phyloP scores from a whole-genome alignment of 116 monocot genomes.

The Phalaenopsis hybrid region DNA sequence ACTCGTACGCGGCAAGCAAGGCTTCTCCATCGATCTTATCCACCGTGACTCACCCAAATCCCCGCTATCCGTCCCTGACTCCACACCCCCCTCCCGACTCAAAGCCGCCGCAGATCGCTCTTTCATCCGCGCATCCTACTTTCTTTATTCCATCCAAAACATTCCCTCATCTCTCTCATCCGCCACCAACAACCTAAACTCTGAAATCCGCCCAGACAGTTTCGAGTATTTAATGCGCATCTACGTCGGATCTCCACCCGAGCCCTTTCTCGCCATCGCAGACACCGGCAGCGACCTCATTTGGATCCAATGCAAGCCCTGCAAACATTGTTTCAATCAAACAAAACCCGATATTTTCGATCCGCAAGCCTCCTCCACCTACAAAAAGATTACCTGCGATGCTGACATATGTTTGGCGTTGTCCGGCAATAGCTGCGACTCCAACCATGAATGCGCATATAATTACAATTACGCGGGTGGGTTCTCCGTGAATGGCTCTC shows the following conservation, averaged over 20 bases:
- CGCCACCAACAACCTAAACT: not conserved
- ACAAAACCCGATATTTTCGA: not conserved
- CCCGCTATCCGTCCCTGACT: constrained; percentile 29
- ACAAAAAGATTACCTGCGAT: not conserved
- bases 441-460: not conserved
- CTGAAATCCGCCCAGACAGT: not conserved
- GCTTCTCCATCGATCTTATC: constrained; percentile 38
- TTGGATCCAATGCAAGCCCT: constrained; percentile 3
- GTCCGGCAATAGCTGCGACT: not conserved
- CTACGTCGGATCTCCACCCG: not conserved
- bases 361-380: not conserved
- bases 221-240: constrained; percentile 5
- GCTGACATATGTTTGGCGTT: not conserved
- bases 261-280: not conserved
- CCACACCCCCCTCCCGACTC: constrained; percentile 10
- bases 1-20: not conserved
- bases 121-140: constrained; percentile 4
- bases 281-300: constrained; percentile 12
- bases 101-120: constrained; percentile 21
- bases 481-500: constrained; percentile 11
- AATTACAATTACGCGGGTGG: constrained; percentile 15
- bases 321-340: not conserved
- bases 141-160: not conserved
- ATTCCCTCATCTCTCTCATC: too few relatives aligned
- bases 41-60: constrained; percentile 44